Evolutionary conservation across 2,329 filamentous ascomycete species (phyloP).

Genomic region (Metarhizium sp.): DNA sequence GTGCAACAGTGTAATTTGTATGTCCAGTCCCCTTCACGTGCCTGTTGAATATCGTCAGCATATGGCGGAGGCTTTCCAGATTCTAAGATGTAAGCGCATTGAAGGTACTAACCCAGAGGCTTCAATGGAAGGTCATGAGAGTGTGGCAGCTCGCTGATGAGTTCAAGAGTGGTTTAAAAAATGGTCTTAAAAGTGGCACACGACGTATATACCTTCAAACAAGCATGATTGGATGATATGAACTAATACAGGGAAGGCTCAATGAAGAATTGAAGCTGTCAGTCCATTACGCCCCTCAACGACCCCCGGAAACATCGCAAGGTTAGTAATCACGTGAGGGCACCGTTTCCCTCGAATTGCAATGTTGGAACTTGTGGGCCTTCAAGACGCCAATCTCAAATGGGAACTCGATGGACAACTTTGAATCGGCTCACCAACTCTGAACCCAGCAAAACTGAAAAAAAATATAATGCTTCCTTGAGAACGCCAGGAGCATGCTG

Average conservation of each 20-base stretch:
- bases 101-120: conserved; percentile 9
- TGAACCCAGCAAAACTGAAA: neutral
- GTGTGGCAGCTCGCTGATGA: neutral
- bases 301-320: conserved; percentile 9
- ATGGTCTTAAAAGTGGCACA: conserved; percentile 1
- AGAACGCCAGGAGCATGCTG: neutral
- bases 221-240: conserved; percentile 10
- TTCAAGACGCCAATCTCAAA: conserved; percentile 6
- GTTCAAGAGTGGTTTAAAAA: neutral
- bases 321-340: conserved; percentile 13
- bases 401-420: neutral
- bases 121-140: neutral
- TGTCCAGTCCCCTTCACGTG: neutral
- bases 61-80: conserved; percentile 1
- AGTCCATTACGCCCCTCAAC: conserved; percentile 14
- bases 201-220: neutral
- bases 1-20: neutral
- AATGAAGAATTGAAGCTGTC: conserved; percentile 14
- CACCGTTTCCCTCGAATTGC: conserved; percentile 2
- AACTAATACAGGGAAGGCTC: conserved; percentile 12
- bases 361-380: conserved; percentile 10
- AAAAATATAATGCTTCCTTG: neutral
- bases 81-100: conserved; percentile 9
- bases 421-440: neutral
- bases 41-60: conserved; percentile 7